Conservation (phyloP, 2,329 filamentous ascomycete genomes). For the Daldinia sp. region DNA sequence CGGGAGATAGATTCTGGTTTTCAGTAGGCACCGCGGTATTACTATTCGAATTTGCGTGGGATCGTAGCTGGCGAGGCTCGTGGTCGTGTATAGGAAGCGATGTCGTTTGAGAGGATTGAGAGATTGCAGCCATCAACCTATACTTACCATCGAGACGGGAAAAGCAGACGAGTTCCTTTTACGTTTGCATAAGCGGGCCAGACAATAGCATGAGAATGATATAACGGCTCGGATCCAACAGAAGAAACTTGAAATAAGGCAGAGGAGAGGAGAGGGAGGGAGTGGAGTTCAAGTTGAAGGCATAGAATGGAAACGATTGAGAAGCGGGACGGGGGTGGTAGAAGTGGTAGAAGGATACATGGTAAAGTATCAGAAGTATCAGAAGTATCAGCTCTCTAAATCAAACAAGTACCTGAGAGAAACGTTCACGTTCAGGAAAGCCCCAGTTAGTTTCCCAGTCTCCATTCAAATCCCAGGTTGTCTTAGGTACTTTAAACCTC, state of each 20-base stretch:
- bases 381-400: slow-evolving; percentile 4
- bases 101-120: slow-evolving; percentile 32
- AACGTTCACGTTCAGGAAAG: background rate
- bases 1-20: slow-evolving; percentile 21
- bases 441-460: too few relatives aligned
- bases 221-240: slow-evolving; percentile 26
- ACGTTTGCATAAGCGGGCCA: slow-evolving; percentile 23
- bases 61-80: slow-evolving; percentile 35
- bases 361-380: background rate
- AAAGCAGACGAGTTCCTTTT: slow-evolving; percentile 20
- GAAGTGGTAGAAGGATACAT: slow-evolving; percentile 28
- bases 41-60: slow-evolving; percentile 35
- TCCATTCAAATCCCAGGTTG: too few relatives aligned
- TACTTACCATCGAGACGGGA: slow-evolving; percentile 27
- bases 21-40: slow-evolving; percentile 17
- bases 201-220: slow-evolving; percentile 32
- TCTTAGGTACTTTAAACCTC: slow-evolving; percentile 14
- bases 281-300: slow-evolving; percentile 36
- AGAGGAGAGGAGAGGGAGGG: slow-evolving; percentile 10
- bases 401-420: slow-evolving; percentile 1
- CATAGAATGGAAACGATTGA: slow-evolving; percentile 35
- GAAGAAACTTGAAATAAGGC: slow-evolving; percentile 24
- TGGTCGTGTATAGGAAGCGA: slow-evolving; percentile 37
- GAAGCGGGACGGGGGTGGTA: slow-evolving; percentile 37
- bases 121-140: slow-evolving; percentile 38